These are phyloP conservation scores for Kodamaea alishanica DNA, from an alignment of 1,139 yeast species.

Conservation along the genomic window DNA sequence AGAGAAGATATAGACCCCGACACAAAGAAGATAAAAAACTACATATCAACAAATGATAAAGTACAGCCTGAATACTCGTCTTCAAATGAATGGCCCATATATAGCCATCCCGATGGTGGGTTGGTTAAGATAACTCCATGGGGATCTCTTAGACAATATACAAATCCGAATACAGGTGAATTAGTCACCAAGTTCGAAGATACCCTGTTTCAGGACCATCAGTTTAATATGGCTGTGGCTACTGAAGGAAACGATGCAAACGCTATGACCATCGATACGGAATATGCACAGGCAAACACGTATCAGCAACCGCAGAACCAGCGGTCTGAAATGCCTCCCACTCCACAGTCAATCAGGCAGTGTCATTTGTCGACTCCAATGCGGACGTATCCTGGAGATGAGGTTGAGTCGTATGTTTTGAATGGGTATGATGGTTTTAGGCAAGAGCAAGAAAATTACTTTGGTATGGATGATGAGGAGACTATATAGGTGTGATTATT, in stretches of 20 bases:
- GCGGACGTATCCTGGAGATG: constrained; percentile 28
- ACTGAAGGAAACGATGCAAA: constrained; percentile 1
- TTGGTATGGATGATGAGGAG: constrained; percentile 25
- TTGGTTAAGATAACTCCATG: constrained; percentile 61
- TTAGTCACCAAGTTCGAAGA: constrained; percentile 43
- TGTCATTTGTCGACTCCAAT: constrained; percentile 9
- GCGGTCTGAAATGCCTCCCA: constrained; percentile 26
- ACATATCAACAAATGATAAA: constrained; percentile 13
- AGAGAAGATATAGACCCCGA: constrained; percentile 21
- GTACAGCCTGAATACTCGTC: constrained; percentile 19
- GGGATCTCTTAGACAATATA: constrained; percentile 43
- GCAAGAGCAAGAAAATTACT: constrained; percentile 40
- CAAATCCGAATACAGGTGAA: constrained; percentile 32
- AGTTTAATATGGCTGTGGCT: constrained; percentile 19
- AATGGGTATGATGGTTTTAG: constrained; percentile 35
- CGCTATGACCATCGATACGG: constrained; percentile 2
- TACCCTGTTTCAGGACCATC: constrained; percentile 36
- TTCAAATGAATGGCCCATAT: constrained; percentile 55
- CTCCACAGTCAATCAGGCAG: constrained; percentile 33
- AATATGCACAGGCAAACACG: too few relatives aligned
- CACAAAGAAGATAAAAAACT: constrained; percentile 24
- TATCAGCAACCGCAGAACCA: constrained; percentile 1
- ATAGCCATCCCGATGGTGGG: constrained; percentile 64
- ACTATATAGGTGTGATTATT: neutral
- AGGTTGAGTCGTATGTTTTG: constrained; percentile 40